Conservation (phyloP, 73 alveolate genomes). For the Effrenium voratum region DNA sequence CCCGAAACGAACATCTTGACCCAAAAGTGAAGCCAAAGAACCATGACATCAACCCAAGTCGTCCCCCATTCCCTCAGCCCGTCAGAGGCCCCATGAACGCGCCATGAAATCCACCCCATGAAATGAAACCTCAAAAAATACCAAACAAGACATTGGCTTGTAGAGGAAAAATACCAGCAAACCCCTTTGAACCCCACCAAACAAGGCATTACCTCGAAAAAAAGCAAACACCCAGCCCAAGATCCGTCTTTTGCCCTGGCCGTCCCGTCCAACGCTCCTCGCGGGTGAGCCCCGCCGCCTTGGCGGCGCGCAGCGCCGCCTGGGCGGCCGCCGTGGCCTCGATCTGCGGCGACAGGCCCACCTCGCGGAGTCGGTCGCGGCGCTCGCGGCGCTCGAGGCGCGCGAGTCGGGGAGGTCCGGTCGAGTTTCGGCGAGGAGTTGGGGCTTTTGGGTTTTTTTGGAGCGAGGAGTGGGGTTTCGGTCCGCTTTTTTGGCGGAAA, state of each 20-base stretch:
- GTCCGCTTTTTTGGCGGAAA: too few species aligned
- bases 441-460: too few species aligned
- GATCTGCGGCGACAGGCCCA: conserved; percentile 7
- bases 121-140: not conserved
- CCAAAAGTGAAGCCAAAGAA: too few species aligned
- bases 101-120: not conserved
- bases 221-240: not conserved
- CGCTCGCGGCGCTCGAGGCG: too few species aligned
- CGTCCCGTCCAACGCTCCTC: too few species aligned
- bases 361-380: not conserved
- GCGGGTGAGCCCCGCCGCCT: conserved; percentile 29
- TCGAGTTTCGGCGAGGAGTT: not conserved
- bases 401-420: not conserved
- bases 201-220: not conserved
- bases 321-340: conserved; percentile 71
- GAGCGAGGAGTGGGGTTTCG: too few species aligned
- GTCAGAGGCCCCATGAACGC: too few species aligned
- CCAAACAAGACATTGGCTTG: not conserved
- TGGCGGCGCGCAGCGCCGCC: conserved; percentile 63
- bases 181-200: not conserved
- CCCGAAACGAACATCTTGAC: too few species aligned
- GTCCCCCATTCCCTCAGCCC: too few species aligned
- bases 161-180: not conserved
- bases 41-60: too few species aligned
- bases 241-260: not conserved